phyloP scores from a whole-genome alignment of 257 asterid genomes.

The Anisodus tanguticus region DNA sequence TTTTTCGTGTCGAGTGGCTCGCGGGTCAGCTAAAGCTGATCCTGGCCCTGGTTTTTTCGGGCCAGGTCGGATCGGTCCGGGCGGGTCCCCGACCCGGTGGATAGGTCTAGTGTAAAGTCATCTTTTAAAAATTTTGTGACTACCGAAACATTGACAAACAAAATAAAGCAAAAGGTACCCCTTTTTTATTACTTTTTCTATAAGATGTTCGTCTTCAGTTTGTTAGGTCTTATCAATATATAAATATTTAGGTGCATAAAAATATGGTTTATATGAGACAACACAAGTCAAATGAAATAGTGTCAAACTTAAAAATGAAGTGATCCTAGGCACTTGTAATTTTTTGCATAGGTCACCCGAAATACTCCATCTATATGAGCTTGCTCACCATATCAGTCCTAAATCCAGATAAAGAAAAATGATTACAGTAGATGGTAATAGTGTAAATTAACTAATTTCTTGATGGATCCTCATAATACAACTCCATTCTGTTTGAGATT shows the following conservation, averaged over 20 bases:
- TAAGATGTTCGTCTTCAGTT: background rate
- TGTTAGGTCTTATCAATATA: background rate
- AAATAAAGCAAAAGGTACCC: background rate
- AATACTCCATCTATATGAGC: no score
- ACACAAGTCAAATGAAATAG: background rate
- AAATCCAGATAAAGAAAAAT: background rate
- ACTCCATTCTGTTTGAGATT: background rate
- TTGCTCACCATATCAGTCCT: no score
- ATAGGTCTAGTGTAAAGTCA: no score
- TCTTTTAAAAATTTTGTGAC: background rate
- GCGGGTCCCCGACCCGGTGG: no score
- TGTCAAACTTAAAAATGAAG: background rate
- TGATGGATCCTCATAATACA: no score
- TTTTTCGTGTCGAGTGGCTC: no score
- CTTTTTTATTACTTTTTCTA: background rate
- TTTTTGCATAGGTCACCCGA: no score
- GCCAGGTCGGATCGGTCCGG: no score
- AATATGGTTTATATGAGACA: background rate
- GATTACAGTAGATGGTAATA: background rate
- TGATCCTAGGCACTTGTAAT: no score
- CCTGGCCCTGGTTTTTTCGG: no score
- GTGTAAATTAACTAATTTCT: background rate
- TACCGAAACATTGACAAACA: background rate
- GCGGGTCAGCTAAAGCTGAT: no score
- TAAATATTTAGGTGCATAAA: background rate